Base-by-base conservation (phyloP, 169 alveolate species). In the Eimeria necatrix region DNA sequence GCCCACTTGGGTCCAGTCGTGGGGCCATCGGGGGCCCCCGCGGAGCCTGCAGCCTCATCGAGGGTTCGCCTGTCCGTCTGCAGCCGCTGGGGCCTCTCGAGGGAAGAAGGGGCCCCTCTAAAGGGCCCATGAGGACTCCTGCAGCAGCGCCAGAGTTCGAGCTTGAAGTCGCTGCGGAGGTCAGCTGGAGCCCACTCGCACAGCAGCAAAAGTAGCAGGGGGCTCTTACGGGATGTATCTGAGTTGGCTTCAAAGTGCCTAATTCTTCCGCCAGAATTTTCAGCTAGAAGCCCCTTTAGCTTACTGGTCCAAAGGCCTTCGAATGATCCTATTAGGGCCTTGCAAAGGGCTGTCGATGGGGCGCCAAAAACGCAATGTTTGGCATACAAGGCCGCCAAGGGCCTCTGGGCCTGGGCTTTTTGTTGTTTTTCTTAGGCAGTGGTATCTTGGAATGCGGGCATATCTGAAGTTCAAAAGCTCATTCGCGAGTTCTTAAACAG, bases 111-210 rank as follows among this genome's bases (percentile, higher is more conserved):
- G 85, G 60, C 56, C 26, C 32, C 59, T 12, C 26, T 14, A 74
- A 46, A 20, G 32, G 85, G 6, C 85, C 85, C 32, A 26, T 74
- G 85, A 26, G 85, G 52, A 14, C n/a, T 10, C 85, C 22, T 46
- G 59, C 32, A 8, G 85, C 56, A 10, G 18, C 24, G 14, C 85
- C 85, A 16, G 85, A 74, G 59, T 26, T 74, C 32, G 85, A 8
- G 22, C 46, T 74, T 16, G 85, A 74, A 74, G 85, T 74, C n/a
- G 85, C 85, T 41, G 85, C 85, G 6, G 85, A 74, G 85, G 85
- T 74, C 10, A 4, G 78, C 78, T 61, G 73, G 73, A 24, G 73
- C 73, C 73, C 73, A 5, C 73, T 5, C 6, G n/a, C 32, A 8
- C 18, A 61, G n/a, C 18, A 61, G n/a, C 14, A 0, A 4, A 61